Base-by-base conservation (phyloP, 2,329 filamentous ascomycete genomes). In the Apiospora malaysiana region DNA sequence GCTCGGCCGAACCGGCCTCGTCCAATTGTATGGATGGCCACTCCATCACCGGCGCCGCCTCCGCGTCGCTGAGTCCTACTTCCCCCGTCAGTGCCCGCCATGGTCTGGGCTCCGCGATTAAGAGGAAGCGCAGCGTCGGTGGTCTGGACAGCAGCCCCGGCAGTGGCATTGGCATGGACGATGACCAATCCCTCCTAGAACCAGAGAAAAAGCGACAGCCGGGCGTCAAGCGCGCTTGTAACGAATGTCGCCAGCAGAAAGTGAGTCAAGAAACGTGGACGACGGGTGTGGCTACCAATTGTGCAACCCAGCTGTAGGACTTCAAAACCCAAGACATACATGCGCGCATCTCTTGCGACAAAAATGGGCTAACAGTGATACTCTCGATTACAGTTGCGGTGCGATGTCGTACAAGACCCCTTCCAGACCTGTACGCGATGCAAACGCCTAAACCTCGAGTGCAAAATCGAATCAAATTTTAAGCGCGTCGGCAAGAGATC, bases 401-500 rank as follows among this genome's bases (percentile, higher is more conserved):
- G 93, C 86, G 93, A 95, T 85, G 93, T 95, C 75, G 86, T 93
- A 76, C 92, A 94, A 82, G 92, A 94, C 40, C 93, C 93, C 23
- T 95, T 94, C 80, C 88, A 90, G 77, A 90, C 89, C 76, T 96
- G 93, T 83, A 91, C 91, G 69, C 88, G 93, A 70, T 96, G 93
- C 83, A 89, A 89, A 79, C 93, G 94, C 77, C 88, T 95, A 78
- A 93, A 92, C 81, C 90, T 95, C 72, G 89, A 91, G 73, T 96
- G 93, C 86, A 93, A 94, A 81, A 95, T 96, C 81, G 93, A 95
- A 81, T 93, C 92, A 77, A 94, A 94, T 81, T 95, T 95, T 83
- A 95, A 94, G 86, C 91, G 93, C 76, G 86, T 95, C 23, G 92
- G 93, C 73, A 96, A 96, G 84, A 89, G 93, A 56, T 93, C 90